phyloP scores from a whole-genome alignment of 2,329 filamentous ascomycete genomes.

The Rosellinia necatrix region DNA sequence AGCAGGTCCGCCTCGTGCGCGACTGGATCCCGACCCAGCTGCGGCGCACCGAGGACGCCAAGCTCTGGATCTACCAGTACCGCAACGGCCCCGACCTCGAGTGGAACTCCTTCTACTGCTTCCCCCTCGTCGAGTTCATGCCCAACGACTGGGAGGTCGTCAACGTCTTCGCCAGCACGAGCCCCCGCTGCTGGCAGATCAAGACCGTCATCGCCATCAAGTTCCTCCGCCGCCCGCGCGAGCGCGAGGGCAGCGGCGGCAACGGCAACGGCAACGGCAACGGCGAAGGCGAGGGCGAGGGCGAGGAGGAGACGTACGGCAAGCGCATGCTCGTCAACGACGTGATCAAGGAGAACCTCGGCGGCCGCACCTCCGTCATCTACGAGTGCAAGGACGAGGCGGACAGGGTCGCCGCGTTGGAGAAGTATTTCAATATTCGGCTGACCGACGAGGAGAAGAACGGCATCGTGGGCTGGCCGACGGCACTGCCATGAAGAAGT shows the following conservation, averaged over 20 bases:
- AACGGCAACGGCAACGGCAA: too few species aligned
- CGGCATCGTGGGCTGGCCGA: conserved; percentile 55
- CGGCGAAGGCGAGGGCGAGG: too few species aligned
- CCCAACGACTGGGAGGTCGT: conserved; percentile 64
- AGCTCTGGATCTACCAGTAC: conserved; percentile 68
- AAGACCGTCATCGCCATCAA: conserved; percentile 56
- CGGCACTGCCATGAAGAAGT: conserved; percentile 40
- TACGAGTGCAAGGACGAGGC: conserved; percentile 53
- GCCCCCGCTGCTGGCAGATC: conserved; percentile 57
- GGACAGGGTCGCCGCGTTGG: conserved; percentile 28
- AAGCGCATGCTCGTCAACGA: conserved; percentile 57
- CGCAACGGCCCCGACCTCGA: conserved; percentile 50
- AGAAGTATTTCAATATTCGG: conserved; percentile 26
- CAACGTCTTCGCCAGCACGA: conserved; percentile 60
- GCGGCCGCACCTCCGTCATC: conserved; percentile 54
- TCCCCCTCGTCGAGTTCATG: conserved; percentile 67
- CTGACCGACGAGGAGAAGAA: conserved; percentile 30
- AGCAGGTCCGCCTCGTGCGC: conserved; percentile 44
- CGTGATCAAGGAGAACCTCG: conserved; percentile 58
- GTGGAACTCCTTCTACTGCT: conserved; percentile 68
- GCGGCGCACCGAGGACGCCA: conserved; percentile 46
- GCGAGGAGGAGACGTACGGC: conserved; percentile 55
- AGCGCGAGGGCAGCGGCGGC: conserved; percentile 44
- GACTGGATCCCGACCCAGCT: conserved; percentile 54
- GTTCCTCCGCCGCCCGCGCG: conserved; percentile 48